phyloP scores from a whole-genome alignment of 1,284 basidiomycete species.

The Heliocybe sulcata region DNA sequence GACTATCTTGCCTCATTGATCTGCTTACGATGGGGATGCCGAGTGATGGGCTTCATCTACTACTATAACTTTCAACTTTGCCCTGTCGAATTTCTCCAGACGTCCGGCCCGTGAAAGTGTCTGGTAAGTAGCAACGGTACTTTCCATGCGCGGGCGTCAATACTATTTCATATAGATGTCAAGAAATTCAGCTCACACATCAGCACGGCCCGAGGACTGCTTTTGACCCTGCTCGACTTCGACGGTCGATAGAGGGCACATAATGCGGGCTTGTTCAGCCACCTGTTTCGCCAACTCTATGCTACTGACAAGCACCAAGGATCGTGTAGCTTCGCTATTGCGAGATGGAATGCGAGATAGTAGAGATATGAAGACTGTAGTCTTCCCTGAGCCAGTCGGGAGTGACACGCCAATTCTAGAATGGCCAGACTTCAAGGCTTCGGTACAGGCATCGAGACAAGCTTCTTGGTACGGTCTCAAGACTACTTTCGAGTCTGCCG shows the following conservation, averaged over 20 bases:
- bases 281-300: conserved; percentile 88
- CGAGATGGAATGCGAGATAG: conserved; percentile 51
- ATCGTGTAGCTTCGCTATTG: conserved; percentile 40
- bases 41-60: conserved; percentile 96
- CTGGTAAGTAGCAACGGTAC: conserved; percentile 91
- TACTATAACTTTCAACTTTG: conserved; percentile 73
- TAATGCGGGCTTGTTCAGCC: conserved; percentile 58
- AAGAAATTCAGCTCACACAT: conserved; percentile 54
- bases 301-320: conserved; percentile 83
- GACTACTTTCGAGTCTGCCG: conserved; percentile 23
- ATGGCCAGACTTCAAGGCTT: conserved; percentile 54
- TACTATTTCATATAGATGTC: conserved; percentile 4
- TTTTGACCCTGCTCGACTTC: conserved; percentile 89
- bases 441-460: conserved; percentile 77
- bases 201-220: conserved; percentile 77
- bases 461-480: conserved; percentile 81
- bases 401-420: conserved; percentile 88
- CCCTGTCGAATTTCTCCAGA: conserved; percentile 76
- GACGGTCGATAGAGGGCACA: conserved; percentile 73
- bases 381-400: conserved; percentile 92
- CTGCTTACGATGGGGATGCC: conserved; percentile 75
- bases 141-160: conserved; percentile 20
- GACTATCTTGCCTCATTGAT: conserved; percentile 1
- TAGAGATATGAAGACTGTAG: conserved; percentile 84
- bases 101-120: conserved; percentile 67